A percentile compares a stretch with the other conserved stretches of the same genome.
These are phyloP conservation scores for Xylariaceae sp. DNA, from an alignment of 2,329 filamentous ascomycete species.

Conservation along the genomic window DNA sequence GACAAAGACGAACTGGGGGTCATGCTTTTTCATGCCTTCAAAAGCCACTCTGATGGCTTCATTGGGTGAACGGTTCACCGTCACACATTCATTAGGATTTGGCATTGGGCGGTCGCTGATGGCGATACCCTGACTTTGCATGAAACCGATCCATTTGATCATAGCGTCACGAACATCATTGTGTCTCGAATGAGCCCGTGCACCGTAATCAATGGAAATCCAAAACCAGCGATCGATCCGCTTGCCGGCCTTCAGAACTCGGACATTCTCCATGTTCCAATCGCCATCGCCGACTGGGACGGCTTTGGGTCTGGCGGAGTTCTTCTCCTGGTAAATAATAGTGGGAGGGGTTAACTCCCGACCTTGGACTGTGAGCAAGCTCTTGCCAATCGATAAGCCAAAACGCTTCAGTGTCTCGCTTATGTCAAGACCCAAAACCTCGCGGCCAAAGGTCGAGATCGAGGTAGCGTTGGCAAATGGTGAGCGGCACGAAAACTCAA, in stretches of 20 bases:
- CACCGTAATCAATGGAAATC: slow-evolving; percentile 35
- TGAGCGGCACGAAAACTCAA: slow-evolving; percentile 63
- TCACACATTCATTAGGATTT: slow-evolving; percentile 1
- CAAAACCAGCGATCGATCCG: slow-evolving; percentile 47
- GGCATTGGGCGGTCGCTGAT: slow-evolving; percentile 14
- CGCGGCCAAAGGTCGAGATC: slow-evolving; percentile 54
- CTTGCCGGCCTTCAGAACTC: slow-evolving; percentile 48
- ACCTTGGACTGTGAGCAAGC: slow-evolving; percentile 66
- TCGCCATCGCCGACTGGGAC: slow-evolving; percentile 45
- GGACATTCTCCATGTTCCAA: slow-evolving; percentile 63
- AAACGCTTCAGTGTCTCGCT: slow-evolving; percentile 45
- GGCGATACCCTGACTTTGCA: neutral
- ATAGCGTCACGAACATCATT: slow-evolving; percentile 14
- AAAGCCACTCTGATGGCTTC: slow-evolving; percentile 33
- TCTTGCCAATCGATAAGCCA: slow-evolving; percentile 55
- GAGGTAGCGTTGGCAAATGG: slow-evolving; percentile 63
- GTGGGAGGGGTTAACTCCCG: slow-evolving; percentile 59
- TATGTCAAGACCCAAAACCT: slow-evolving; percentile 52
- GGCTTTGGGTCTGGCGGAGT: slow-evolving; percentile 22
- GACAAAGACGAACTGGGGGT: slow-evolving; percentile 52
- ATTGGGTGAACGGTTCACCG: slow-evolving; percentile 7
- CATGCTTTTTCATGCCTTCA: slow-evolving; percentile 26
- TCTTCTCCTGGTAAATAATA: slow-evolving; percentile 50
- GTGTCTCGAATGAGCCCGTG: neutral
- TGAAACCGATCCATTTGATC: neutral